These are phyloP conservation scores for Phytophthora megakarya DNA, from an alignment of 352 stramenopile species.

Conservation along the genomic window DNA sequence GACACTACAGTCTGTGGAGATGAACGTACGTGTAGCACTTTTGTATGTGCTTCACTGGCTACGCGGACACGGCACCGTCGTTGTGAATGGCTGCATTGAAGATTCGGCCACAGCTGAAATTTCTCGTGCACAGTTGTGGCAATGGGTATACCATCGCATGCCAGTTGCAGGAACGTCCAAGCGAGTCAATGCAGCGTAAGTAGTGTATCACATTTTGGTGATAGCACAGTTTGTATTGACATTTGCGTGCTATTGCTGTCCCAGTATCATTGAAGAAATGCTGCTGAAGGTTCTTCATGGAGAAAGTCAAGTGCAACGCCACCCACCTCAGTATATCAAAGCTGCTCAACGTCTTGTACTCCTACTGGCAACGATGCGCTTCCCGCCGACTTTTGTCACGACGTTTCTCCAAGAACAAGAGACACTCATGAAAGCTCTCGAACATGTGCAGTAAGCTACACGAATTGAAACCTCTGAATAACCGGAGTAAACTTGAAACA, in stretches of 20 bases:
- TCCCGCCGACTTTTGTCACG: conserved; percentile 64
- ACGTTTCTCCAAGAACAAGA: conserved; percentile 75
- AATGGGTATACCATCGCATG: conserved; percentile 72
- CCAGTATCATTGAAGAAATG: conserved; percentile 57
- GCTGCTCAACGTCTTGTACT: conserved; percentile 62
- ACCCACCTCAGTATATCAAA: conserved; percentile 43
- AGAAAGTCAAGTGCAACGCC: conserved; percentile 19
- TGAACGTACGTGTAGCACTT: conserved; percentile 90
- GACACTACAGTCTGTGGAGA: conserved; percentile 76
- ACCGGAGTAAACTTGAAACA: neutral
- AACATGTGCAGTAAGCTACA: neutral
- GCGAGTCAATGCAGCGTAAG: conserved; percentile 49
- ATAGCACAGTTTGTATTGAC: no score
- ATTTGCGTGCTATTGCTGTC: conserved; percentile 6
- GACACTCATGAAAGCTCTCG: conserved; percentile 48
- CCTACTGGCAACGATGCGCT: conserved; percentile 61
- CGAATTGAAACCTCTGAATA: neutral
- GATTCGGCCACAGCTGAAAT: conserved; percentile 96
- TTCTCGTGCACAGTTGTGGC: conserved; percentile 92
- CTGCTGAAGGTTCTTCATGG: conserved; percentile 45
- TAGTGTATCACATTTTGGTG: no score
- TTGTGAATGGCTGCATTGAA: conserved; percentile 93
- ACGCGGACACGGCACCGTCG: conserved; percentile 86
- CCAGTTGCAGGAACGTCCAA: conserved; percentile 33
- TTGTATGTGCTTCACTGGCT: conserved; percentile 93